These are phyloP conservation scores for Cordyceps javanica DNA, from an alignment of 2,329 filamentous ascomycete species.

Conservation along the genomic window DNA sequence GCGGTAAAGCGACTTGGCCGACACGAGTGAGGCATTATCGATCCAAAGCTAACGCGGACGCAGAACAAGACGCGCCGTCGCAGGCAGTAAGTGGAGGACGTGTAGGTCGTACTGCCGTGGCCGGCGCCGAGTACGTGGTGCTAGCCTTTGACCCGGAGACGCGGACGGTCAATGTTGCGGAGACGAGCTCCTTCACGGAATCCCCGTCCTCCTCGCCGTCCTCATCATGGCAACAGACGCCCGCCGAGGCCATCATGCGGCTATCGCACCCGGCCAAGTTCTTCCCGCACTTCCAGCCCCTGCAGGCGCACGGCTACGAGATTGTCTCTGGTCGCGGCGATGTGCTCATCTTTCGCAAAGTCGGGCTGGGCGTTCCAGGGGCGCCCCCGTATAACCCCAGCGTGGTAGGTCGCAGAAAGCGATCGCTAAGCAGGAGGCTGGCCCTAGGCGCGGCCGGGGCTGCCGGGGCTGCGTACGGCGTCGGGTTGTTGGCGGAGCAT, in stretches of 20 bases:
- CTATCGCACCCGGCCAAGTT: constrained; percentile 60
- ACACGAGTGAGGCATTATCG: constrained; percentile 29
- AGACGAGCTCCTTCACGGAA: constrained; percentile 51
- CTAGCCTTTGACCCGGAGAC: constrained; percentile 58
- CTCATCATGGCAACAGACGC: constrained; percentile 34
- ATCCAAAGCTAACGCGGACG: constrained; percentile 10
- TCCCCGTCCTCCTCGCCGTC: constrained; percentile 35
- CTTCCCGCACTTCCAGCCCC: constrained; percentile 53
- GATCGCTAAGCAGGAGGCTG: constrained; percentile 40
- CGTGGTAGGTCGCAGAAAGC: constrained; percentile 27
- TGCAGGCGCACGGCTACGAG: constrained; percentile 59
- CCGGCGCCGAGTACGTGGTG: constrained; percentile 48
- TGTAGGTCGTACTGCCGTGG: constrained; percentile 4
- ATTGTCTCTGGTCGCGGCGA: constrained; percentile 58
- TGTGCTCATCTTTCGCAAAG: constrained; percentile 61
- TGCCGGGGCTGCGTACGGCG: constrained; percentile 49
- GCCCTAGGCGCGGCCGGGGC: constrained; percentile 49
- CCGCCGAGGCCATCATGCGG: constrained; percentile 53
- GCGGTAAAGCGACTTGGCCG: constrained; percentile 28
- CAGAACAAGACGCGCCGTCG: constrained; percentile 4
- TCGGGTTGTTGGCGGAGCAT: constrained; percentile 54
- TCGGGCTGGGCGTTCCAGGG: constrained; percentile 25
- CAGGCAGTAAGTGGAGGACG: constrained; percentile 2
- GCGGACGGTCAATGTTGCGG: constrained; percentile 51
- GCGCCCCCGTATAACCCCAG: not conserved